These are phyloP conservation scores for Russula compacta DNA, from an alignment of 768 basidiomycete species.

Conservation along the genomic window DNA sequence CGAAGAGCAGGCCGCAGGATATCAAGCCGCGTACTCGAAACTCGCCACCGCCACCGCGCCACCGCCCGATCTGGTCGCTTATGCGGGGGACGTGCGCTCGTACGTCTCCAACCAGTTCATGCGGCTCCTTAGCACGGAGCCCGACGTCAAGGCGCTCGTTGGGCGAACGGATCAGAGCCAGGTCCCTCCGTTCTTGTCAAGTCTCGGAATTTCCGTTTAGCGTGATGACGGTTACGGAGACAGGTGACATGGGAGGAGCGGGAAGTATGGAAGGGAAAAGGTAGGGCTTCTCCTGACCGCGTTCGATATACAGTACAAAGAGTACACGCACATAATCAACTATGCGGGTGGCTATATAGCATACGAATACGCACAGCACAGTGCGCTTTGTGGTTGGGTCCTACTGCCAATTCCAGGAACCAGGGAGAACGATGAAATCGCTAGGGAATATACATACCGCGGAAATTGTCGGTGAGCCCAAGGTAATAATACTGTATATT, in stretches of 20 bases:
- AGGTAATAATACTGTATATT: no score
- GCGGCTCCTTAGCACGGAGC: slow-evolving; percentile 12
- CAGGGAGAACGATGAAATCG: no score
- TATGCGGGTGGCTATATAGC: no score
- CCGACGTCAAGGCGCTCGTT: slow-evolving; percentile 22
- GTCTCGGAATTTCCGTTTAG: slow-evolving; percentile 28
- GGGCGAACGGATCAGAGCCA: slow-evolving; percentile 19
- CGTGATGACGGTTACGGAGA: not conserved
- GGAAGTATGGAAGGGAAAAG: not conserved
- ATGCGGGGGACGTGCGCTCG: slow-evolving; percentile 46
- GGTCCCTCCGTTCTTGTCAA: slow-evolving; percentile 27
- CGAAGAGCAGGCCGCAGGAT: slow-evolving; percentile 84
- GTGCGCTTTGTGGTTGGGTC: no score
- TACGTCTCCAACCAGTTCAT: slow-evolving; percentile 40
- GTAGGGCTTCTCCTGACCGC: not conserved
- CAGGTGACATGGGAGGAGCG: no score
- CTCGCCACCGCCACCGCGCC: slow-evolving; percentile 70
- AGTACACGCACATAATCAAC: no score
- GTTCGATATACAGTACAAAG: no score
- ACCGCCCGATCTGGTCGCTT: slow-evolving; percentile 51
- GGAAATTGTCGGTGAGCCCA: no score
- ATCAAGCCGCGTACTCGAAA: slow-evolving; percentile 90
- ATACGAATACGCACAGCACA: no score
- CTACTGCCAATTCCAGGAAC: no score
- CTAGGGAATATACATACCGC: no score